A percentile compares a stretch with the other conserved stretches of the same genome.
These are phyloP conservation scores for Acrocalymma vagum DNA, from an alignment of 2,329 filamentous ascomycete genomes.

Conservation along the genomic window DNA sequence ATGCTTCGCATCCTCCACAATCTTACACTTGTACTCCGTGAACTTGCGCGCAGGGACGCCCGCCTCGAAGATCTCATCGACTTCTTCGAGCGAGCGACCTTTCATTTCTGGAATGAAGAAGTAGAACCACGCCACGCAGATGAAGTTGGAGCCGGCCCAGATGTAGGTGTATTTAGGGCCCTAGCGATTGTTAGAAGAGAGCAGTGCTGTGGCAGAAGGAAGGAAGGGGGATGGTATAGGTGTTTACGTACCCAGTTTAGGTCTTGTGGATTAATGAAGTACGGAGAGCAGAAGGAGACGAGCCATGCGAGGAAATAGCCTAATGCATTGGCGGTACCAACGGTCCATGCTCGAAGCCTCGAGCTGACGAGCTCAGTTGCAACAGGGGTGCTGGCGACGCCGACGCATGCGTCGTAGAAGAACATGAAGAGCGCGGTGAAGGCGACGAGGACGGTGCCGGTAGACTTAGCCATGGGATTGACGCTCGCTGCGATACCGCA, in stretches of 20 bases:
- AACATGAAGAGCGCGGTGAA: constrained; percentile 48
- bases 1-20: constrained; percentile 27
- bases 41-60: constrained; percentile 29
- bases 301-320: constrained; percentile 49
- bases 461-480: constrained; percentile 28
- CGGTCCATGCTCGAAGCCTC: constrained; percentile 45
- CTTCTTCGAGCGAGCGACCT: constrained; percentile 31
- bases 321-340: constrained; percentile 42
- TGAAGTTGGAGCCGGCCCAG: constrained; percentile 43
- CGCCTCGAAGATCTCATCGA: constrained; percentile 38
- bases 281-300: constrained; percentile 47
- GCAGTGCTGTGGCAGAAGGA: no score
- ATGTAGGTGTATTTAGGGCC: constrained; percentile 32
- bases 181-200: constrained; percentile 10
- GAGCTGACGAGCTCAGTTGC: constrained; percentile 42
- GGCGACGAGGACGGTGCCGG: constrained; percentile 37
- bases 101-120: constrained; percentile 66
- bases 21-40: constrained; percentile 27
- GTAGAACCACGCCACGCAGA: constrained; percentile 65
- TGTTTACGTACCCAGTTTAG: constrained; percentile 45
- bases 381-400: constrained; percentile 42
- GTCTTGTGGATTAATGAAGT: constrained; percentile 50
- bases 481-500: constrained; percentile 49
- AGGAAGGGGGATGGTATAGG: no score
- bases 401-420: constrained; percentile 45